Percentiles rank a stretch among this genome's conserved stretches.
These are phyloP conservation scores for Lentinula sp. DNA, from an alignment of 768 basidiomycete genomes.

Conservation along the genomic window DNA sequence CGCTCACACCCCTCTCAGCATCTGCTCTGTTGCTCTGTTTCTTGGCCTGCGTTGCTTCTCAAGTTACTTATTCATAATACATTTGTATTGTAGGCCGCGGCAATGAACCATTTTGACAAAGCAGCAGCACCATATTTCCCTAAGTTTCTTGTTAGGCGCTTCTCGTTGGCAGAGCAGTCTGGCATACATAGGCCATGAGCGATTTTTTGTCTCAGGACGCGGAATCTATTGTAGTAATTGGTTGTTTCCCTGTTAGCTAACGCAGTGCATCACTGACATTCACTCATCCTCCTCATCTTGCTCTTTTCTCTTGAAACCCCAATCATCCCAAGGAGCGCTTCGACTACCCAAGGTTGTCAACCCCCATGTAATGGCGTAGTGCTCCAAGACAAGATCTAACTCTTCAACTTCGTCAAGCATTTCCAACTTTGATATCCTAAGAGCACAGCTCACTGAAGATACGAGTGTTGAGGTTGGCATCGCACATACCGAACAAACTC, in stretches of 20 bases:
- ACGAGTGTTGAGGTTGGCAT: neutral
- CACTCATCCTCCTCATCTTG: neutral
- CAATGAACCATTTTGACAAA: neutral
- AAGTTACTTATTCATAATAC: neutral
- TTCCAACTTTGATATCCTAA: conserved; percentile 75
- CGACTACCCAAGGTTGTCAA: conserved; percentile 13
- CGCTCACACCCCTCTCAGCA: neutral
- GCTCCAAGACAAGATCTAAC: conserved; percentile 79
- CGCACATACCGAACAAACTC: conserved; percentile 58
- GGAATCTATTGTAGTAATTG: too few species aligned
- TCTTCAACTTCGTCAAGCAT: conserved; percentile 94
- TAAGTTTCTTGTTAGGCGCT: neutral
- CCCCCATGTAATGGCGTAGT: conserved; percentile 88
- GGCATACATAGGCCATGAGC: too few species aligned
- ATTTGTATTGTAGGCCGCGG: conserved; percentile 2
- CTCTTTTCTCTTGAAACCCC: conserved; percentile 24
- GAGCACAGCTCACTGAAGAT: neutral
- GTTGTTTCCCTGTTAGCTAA: too few species aligned
- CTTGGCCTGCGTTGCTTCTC: neutral
- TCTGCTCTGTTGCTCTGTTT: neutral
- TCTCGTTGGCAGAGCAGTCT: too few species aligned
- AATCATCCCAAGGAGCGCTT: conserved; percentile 22
- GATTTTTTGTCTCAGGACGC: too few species aligned
- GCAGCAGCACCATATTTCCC: neutral
- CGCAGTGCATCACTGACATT: too few species aligned